These are phyloP conservation scores for Herpetomonas muscarum DNA, from an alignment of 208 protist genomes.

Conservation along the genomic window DNA sequence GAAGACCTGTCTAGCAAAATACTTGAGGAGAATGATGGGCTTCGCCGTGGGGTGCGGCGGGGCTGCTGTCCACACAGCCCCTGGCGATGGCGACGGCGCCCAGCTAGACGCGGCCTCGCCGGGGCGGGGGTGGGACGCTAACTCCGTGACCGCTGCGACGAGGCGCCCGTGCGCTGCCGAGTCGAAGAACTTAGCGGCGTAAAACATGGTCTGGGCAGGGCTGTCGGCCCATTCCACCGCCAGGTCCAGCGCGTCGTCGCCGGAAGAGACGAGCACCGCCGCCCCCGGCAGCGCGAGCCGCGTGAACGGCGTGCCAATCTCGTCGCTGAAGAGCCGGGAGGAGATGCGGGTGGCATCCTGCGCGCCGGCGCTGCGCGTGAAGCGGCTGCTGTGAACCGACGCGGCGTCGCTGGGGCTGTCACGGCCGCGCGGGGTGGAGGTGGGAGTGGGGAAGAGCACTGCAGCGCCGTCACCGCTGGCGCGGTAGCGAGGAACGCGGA, in stretches of 20 bases:
- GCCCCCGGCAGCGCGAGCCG: neutral
- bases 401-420: too few relatives aligned
- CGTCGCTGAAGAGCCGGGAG: too few relatives aligned
- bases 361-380: too few relatives aligned
- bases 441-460: too few relatives aligned
- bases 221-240: conserved; percentile 54
- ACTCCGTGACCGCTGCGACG: conserved; percentile 13
- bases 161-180: conserved; percentile 23
- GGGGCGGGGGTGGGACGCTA: neutral
- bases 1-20: conserved; percentile 22
- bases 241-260: conserved; percentile 39
- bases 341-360: too few relatives aligned
- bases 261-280: conserved; percentile 17
- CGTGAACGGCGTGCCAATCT: too few relatives aligned
- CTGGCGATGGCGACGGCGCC: neutral
- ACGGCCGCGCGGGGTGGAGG: too few relatives aligned
- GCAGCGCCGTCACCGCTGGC: too few relatives aligned
- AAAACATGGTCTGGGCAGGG: conserved; percentile 42
- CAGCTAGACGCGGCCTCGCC: neutral
- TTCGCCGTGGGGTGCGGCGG: conserved; percentile 18
- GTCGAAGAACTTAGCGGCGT: conserved; percentile 57
- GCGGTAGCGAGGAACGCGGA: conserved; percentile 22
- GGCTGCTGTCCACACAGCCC: neutral
- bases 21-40: conserved; percentile 35
- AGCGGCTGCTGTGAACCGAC: too few relatives aligned